Evolutionary conservation across 1,284 basidiomycete species (phyloP), one percentile per base, ranked within the genome.

Genomic region (Ustanciosporium gigantosporum): DNA sequence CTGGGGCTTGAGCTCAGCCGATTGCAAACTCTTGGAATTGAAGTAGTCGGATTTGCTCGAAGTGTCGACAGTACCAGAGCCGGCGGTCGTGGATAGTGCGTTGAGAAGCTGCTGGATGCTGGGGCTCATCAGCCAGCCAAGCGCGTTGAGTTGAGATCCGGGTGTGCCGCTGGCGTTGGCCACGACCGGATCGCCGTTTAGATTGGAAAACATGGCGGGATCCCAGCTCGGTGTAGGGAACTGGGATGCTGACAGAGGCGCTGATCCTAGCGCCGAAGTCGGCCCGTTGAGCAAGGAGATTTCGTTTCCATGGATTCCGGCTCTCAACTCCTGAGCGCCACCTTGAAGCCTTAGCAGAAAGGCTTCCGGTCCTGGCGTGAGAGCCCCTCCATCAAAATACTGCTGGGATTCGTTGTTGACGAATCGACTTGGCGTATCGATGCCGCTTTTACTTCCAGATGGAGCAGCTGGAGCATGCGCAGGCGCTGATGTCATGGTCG

Each of bases 351-450:
- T 60, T 35, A 69, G 53, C 41, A 69, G 59, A 42, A 69, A 69
- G 46, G 64, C 67, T 50, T 69, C 67, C 47, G 67, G 67, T 46
- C 67, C 67, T 47, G 58, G 58, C 53, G 64, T 58, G 64, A 66
- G 58, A 64, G 60, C 60, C 46, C 53, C 60, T 64, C 60, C 60
- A 64, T 64, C 60, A 64, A 64, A 64, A 64, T 57, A 64, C 46
- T 64, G 53, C 46, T 58, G 45, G 42, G 49, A 58, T 45, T 58
- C 46, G 41, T 57, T 49, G 40, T 64, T 64, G 36, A 58, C 53
- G 41, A 58, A 64, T n/a, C 60, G 60, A 31, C 60, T 64, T 13
- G 60, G 60, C 16, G 60, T 58, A 25, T 64, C 42, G 34, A 64
- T 52, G 36, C 53, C 60, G 40, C 49, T 50, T 32, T 22, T 53